Evolutionary conservation across 2,329 filamentous ascomycete genomes (phyloP).

Genomic region (Pyrenophora graminea): DNA sequence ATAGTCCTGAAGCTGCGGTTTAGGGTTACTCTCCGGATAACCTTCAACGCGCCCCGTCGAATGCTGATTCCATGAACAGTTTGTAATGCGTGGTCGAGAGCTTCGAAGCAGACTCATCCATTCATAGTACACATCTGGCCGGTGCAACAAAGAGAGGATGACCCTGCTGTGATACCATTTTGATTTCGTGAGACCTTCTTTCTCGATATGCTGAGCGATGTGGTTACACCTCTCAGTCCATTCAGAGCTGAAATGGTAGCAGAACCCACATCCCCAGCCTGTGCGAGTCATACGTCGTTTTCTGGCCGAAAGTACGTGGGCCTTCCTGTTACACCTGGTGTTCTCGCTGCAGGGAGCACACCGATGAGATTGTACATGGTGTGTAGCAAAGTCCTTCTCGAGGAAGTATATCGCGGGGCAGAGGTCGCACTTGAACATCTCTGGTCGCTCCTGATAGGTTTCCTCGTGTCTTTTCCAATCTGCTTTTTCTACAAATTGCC

Average conservation of each 20-base stretch:
- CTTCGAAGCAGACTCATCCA: conserved; percentile 51
- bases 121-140: conserved; percentile 60
- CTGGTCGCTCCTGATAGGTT: conserved; percentile 68
- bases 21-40: conserved; percentile 28
- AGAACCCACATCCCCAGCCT: conserved; percentile 71
- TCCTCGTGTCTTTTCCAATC: conserved; percentile 72
- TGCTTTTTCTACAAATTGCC: conserved; percentile 67
- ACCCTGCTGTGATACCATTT: conserved; percentile 69
- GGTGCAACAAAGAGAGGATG: conserved; percentile 67
- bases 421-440: conserved; percentile 66
- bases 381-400: conserved; percentile 67
- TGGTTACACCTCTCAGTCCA: conserved; percentile 69
- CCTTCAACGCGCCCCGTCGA: conserved; percentile 37
- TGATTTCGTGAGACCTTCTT: conserved; percentile 55
- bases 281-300: conserved; percentile 48
- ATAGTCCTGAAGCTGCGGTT: conserved; percentile 33
- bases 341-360: conserved; percentile 53
- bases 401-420: conserved; percentile 69
- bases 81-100: conserved; percentile 15
- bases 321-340: conserved; percentile 56
- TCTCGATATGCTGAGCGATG: conserved; percentile 66
- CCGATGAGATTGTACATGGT: conserved; percentile 64
- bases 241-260: conserved; percentile 63
- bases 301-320: conserved; percentile 48
- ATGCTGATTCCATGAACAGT: conserved; percentile 30